Conservation (phyloP, 768 basidiomycete species). For the Tylopilus vinaceipallidus region DNA sequence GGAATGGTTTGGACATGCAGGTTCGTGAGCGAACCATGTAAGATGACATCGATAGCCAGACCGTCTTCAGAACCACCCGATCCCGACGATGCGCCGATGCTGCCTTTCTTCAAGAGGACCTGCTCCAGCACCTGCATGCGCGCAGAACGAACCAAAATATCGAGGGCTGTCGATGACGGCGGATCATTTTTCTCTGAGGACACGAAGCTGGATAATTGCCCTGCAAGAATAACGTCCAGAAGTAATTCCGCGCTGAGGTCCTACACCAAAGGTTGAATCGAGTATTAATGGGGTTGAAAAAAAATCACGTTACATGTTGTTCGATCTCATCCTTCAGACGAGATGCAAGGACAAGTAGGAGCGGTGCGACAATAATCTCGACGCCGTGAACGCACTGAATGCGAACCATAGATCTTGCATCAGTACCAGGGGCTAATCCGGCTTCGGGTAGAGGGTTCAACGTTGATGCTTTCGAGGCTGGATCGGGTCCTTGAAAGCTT, state of each 20-base stretch:
- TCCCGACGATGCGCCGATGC: neutral
- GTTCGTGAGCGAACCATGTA: constrained; percentile 16
- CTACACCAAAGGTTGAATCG: constrained; percentile 25
- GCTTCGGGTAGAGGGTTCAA: constrained; percentile 2
- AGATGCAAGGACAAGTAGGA: constrained; percentile 44
- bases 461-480: neutral
- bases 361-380: constrained; percentile 52
- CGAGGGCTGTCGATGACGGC: constrained; percentile 33
- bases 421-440: neutral
- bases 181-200: constrained; percentile 17
- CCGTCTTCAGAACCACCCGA: constrained; percentile 1
- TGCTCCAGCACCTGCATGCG: constrained; percentile 49
- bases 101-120: constrained; percentile 24
- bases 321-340: constrained; percentile 48
- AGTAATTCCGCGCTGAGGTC: constrained; percentile 37
- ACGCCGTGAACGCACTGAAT: constrained; percentile 39
- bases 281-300: neutral
- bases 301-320: constrained; percentile 38
- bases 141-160: constrained; percentile 40
- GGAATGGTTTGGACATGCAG: constrained; percentile 14
- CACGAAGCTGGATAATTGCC: constrained; percentile 35
- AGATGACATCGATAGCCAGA: constrained; percentile 16
- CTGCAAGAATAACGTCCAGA: constrained; percentile 42
- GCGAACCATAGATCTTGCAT: constrained; percentile 29
- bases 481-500: constrained; percentile 7